Base-by-base conservation (phyloP, 768 basidiomycete genomes). In the Porpolomopsis calyptriformis region DNA sequence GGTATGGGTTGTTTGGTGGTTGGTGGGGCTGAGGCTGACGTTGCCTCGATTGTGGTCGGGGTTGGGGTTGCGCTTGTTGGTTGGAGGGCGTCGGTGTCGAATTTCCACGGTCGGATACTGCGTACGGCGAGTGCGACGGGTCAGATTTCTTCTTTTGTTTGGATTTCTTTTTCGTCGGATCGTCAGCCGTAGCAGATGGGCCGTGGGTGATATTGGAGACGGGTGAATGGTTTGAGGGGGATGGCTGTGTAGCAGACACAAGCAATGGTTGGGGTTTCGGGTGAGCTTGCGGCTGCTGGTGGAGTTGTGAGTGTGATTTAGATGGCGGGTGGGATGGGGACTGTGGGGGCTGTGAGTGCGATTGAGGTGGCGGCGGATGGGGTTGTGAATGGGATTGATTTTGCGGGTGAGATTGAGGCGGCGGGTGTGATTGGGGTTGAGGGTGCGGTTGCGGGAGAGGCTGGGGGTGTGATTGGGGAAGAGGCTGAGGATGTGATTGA, bases 371-470 rank as follows among this genome's bases (percentile, higher is more conserved):
- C 8, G 36, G 49, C n/a, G n/a, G n/a, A n/a, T n/a, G n/a, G n/a
- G n/a, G n/a, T n/a, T n/a, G n/a, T n/a, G n/a, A n/a, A n/a, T n/a
- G n/a, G n/a, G 29, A 31, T 14, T 7, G 29, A 14, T 31, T 31
- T 24, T 50, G 52, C 19, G 37, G 45, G n/a, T 34, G 44, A 16
- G 37, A 35, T 34, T 46, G 40, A 7, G 47, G 53, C 7, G 31
- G 14, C 37, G 22, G 43, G 39, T 27, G 36, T 23, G 1, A 45
- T 10, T 19, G 55, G 47, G 10, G 59, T 52, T 26, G 59, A 55
- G n/a, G n/a, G n/a, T n/a, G n/a, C n/a, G n/a, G n/a, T n/a, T n/a
- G n/a, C n/a, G n/a, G n/a, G n/a, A n/a, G n/a, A n/a, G n/a, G n/a
- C n/a, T n/a, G n/a, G n/a, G n/a, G n/a, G n/a, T n/a, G n/a, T n/a